Conservation (phyloP, 2,329 filamentous ascomycete species). For the Aspergillus vadensis region DNA sequence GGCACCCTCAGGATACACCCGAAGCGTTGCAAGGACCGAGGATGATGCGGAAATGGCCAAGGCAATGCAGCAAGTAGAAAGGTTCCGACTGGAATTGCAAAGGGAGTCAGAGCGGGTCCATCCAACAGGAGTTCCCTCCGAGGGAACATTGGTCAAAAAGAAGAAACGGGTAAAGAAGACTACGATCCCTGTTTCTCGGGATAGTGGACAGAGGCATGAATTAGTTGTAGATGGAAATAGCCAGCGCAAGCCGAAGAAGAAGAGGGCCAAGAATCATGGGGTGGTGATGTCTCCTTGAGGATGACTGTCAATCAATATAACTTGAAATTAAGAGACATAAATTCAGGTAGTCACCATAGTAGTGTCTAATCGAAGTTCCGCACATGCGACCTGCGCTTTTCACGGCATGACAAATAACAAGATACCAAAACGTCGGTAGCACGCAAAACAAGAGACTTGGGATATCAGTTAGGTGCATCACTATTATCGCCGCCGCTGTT, state of each 20-base stretch:
- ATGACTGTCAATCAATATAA: neutral
- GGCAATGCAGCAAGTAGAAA: constrained; percentile 86
- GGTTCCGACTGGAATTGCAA: constrained; percentile 80
- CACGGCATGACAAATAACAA: neutral
- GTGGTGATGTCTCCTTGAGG: neutral
- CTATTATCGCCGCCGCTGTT: neutral
- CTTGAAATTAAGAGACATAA: neutral
- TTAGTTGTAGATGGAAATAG: constrained; percentile 1
- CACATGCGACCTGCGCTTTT: neutral
- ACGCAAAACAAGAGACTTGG: neutral
- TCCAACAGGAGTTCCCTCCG: constrained; percentile 51
- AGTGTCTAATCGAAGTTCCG: neutral
- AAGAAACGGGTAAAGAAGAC: constrained; percentile 49
- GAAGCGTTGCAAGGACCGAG: constrained; percentile 65
- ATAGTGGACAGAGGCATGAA: constrained; percentile 1
- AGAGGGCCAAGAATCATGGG: neutral
- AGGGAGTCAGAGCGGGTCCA: constrained; percentile 50
- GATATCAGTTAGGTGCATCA: neutral
- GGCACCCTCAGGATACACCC: constrained; percentile 15
- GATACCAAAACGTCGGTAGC: neutral
- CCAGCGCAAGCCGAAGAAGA: neutral
- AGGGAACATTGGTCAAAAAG: constrained; percentile 59
- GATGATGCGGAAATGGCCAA: constrained; percentile 88
- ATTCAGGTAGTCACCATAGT: neutral
- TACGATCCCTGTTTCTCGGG: neutral